These are phyloP conservation scores for Pichia cabralensis DNA, from an alignment of 805 yeast species.

Conservation along the genomic window DNA sequence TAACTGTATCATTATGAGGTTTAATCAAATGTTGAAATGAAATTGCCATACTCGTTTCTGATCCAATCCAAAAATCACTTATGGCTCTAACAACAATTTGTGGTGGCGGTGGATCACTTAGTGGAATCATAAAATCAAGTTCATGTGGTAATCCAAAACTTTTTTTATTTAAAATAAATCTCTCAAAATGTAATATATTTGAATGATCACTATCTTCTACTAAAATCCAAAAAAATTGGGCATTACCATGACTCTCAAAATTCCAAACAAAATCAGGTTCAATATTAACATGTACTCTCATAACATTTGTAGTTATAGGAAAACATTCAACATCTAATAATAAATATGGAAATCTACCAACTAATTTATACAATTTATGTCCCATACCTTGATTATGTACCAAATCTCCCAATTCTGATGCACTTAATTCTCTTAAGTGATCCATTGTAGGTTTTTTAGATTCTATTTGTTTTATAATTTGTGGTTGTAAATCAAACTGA, in stretches of 20 bases:
- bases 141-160: constrained; percentile 50
- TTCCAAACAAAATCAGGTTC: constrained; percentile 86
- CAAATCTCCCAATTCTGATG: constrained; percentile 77
- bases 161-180: constrained; percentile 54
- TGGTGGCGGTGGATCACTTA: constrained; percentile 81
- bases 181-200: constrained; percentile 72
- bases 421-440: constrained; percentile 57
- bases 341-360: constrained; percentile 68
- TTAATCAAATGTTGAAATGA: constrained; percentile 85
- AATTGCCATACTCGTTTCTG: constrained; percentile 64
- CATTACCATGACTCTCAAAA: constrained; percentile 64
- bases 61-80: constrained; percentile 85
- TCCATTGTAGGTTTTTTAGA: constrained; percentile 62
- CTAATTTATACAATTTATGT: constrained; percentile 40
- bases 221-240: constrained; percentile 84
- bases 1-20: constrained; percentile 79
- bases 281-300: constrained; percentile 65
- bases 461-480: constrained; percentile 51
- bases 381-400: constrained; percentile 82
- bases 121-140: constrained; percentile 87
- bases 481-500: constrained; percentile 74
- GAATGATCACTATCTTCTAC: constrained; percentile 79
- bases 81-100: constrained; percentile 73
- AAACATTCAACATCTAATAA: constrained; percentile 71
- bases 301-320: constrained; percentile 80